A percentile compares a stretch with the other conserved stretches of the same genome.
These are phyloP conservation scores for Neofusicoccum umdonicola DNA, from an alignment of 2,329 filamentous ascomycete genomes.

Conservation along the genomic window DNA sequence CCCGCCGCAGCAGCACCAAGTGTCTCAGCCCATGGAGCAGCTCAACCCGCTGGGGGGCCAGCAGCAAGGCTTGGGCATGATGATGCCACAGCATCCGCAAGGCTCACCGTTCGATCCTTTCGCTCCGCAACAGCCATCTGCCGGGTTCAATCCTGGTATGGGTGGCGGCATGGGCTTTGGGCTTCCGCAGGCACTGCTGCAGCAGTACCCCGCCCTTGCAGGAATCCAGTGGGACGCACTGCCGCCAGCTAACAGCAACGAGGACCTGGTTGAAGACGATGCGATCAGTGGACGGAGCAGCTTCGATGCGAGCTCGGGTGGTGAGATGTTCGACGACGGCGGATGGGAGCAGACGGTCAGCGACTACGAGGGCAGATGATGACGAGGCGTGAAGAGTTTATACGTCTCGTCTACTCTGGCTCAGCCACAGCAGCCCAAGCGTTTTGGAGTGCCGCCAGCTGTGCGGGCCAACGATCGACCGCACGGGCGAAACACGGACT, in stretches of 20 bases:
- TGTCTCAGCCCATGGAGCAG: background rate
- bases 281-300: slow-evolving; percentile 74
- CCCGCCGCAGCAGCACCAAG: slow-evolving; percentile 41
- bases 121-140: slow-evolving; percentile 6
- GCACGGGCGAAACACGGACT: background rate
- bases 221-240: slow-evolving; percentile 82
- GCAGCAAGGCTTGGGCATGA: slow-evolving; percentile 30
- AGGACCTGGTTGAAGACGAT: slow-evolving; percentile 26
- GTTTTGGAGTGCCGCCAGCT: background rate
- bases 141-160: slow-evolving; percentile 25
- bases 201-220: slow-evolving; percentile 91
- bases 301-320: slow-evolving; percentile 72
- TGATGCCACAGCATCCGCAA: slow-evolving; percentile 32
- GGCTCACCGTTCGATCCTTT: slow-evolving; percentile 20
- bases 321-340: slow-evolving; percentile 70
- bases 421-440: background rate
- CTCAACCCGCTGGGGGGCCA: slow-evolving; percentile 28
- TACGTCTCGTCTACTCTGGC: background rate
- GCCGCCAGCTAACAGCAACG: slow-evolving; percentile 59
- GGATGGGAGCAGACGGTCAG: slow-evolving; percentile 13
- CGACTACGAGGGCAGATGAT: slow-evolving; percentile 12
- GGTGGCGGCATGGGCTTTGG: slow-evolving; percentile 44
- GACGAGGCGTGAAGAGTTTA: background rate
- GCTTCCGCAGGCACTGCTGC: slow-evolving; percentile 82
- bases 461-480: background rate